Percentiles rank a stretch among this genome's conserved stretches.
These are phyloP conservation scores for Rhazya stricta DNA, from an alignment of 257 asterid species.

Conservation along the genomic window DNA sequence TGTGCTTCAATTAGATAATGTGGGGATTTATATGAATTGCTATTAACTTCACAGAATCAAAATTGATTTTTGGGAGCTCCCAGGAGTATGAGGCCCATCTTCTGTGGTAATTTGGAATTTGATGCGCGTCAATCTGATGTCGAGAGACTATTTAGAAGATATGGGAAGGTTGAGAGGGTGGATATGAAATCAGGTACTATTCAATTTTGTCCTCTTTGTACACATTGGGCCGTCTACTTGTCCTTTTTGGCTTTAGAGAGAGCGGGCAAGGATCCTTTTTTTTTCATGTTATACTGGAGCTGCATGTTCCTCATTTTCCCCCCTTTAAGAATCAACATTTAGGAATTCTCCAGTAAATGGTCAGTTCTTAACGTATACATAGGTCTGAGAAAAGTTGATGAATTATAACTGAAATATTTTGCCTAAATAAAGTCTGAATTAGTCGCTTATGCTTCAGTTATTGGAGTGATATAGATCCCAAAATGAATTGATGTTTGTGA, in stretches of 20 bases:
- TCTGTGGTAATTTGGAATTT: constrained; percentile 87
- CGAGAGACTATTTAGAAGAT: constrained; percentile 78
- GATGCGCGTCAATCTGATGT: constrained; percentile 82
- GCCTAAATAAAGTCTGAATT: neutral
- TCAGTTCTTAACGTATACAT: neutral
- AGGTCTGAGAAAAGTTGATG: neutral
- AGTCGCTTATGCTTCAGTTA: neutral
- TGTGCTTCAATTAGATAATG: neutral
- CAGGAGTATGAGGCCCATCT: constrained; percentile 61
- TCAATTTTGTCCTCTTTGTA: constrained; percentile 1
- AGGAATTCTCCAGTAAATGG: neutral
- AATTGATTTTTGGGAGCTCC: constrained; percentile 2
- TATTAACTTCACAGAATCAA: neutral
- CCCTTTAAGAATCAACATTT: neutral
- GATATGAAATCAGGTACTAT: constrained; percentile 84
- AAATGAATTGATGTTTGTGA: neutral
- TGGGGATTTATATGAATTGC: neutral
- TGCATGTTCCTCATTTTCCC: neutral
- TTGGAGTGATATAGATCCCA: neutral
- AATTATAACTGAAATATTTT: neutral
- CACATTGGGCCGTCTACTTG: neutral
- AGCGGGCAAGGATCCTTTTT: neutral
- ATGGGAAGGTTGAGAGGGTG: constrained; percentile 90
- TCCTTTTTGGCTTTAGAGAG: neutral
- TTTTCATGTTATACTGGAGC: neutral